phyloP scores from a whole-genome alignment of 2,329 filamentous ascomycete genomes.

The Fusarium sp. region DNA sequence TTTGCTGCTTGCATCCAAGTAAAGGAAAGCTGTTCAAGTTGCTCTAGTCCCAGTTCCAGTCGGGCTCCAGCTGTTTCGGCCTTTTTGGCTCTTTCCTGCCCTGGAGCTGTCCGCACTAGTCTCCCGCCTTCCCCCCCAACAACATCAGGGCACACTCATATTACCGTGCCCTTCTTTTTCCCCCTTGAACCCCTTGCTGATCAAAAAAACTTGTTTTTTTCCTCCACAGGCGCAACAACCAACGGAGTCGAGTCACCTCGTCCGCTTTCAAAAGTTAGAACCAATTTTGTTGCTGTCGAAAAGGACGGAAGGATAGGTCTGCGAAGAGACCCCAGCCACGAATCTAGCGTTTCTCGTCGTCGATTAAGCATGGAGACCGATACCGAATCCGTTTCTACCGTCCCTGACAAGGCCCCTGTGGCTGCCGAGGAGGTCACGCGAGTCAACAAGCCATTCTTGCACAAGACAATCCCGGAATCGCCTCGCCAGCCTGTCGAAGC shows the following conservation, averaged over 20 bases:
- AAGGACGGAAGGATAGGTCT: constrained; percentile 66
- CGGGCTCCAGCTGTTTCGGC: constrained; percentile 6
- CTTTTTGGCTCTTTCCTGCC: constrained; percentile 23
- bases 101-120: constrained; percentile 33
- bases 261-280: constrained; percentile 76
- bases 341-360: constrained; percentile 51
- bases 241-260: constrained; percentile 62
- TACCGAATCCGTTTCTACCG: constrained; percentile 46
- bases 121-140: constrained; percentile 2
- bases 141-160: constrained; percentile 17
- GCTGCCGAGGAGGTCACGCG: constrained; percentile 42
- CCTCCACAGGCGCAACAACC: constrained; percentile 43
- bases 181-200: constrained; percentile 37
- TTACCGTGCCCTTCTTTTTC: constrained; percentile 28
- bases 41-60: not conserved
- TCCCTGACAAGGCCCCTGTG: constrained; percentile 50
- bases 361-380: constrained; percentile 50
- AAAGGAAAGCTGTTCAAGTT: constrained; percentile 7
- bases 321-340: constrained; percentile 51
- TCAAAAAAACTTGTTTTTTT: constrained; percentile 31
- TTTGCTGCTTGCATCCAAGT: constrained; percentile 20
- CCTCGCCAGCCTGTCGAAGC: constrained; percentile 45
- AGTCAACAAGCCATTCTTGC: constrained; percentile 40
- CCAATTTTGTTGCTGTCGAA: constrained; percentile 77
- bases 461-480: constrained; percentile 55